Percentiles rank a stretch among this genome's conserved stretches.
Evolutionary conservation across 1,284 basidiomycete genomes (phyloP).

Genomic region (Stygiomarasmius scandens): DNA sequence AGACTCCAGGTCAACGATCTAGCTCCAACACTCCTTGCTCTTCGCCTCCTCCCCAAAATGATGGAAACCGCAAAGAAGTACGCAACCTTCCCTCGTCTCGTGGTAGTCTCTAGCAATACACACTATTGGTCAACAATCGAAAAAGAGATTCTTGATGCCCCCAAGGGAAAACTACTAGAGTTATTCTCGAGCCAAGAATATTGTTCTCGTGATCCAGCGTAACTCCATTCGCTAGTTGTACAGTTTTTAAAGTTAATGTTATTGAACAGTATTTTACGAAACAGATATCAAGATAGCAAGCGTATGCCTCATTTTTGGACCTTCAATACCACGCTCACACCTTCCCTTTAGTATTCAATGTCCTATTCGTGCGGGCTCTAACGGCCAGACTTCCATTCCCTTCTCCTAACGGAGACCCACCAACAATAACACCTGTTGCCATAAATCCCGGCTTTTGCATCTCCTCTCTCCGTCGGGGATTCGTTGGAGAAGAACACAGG

Average conservation of each 20-base stretch:
- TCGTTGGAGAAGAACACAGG: constrained; percentile 28
- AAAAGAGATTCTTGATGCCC: constrained; percentile 26
- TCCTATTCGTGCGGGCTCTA: constrained; percentile 45
- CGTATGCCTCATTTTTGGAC: constrained; percentile 24
- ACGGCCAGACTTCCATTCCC: constrained; percentile 30
- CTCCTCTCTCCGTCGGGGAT: constrained; percentile 39
- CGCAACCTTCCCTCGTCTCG: constrained; percentile 34
- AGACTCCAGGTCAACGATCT: constrained; percentile 49
- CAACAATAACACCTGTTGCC: constrained; percentile 37
- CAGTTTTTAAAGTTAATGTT: not conserved
- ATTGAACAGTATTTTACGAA: constrained; percentile 18
- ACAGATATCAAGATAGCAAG: constrained; percentile 36
- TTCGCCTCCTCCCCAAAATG: constrained; percentile 46
- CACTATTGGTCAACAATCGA: constrained; percentile 33
- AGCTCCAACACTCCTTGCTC: constrained; percentile 36
- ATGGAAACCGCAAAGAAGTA: constrained; percentile 34
- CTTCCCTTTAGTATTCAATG: constrained; percentile 38
- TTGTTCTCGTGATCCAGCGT: constrained; percentile 28
- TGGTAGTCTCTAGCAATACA: constrained; percentile 40
- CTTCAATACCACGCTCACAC: not conserved
- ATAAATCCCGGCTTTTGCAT: constrained; percentile 52
- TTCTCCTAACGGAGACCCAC: constrained; percentile 16
- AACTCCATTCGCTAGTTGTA: not conserved
- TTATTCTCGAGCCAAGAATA: constrained; percentile 33
- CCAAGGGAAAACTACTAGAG: constrained; percentile 26